These are phyloP conservation scores for Fusarium temperatum DNA, from an alignment of 2,329 filamentous ascomycete genomes.

Conservation along the genomic window DNA sequence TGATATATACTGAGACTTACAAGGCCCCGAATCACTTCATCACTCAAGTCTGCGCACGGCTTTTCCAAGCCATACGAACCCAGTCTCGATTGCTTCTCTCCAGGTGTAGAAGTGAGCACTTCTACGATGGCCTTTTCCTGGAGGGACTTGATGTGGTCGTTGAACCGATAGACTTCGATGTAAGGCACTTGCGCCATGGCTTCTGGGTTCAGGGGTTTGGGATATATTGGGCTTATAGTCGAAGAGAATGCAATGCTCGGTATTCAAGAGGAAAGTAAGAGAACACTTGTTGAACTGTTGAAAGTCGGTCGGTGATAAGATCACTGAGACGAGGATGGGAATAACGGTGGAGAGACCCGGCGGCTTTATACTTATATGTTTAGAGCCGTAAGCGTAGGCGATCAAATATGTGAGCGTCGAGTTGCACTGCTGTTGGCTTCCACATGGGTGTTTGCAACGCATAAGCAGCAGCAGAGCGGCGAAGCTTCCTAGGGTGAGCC, in stretches of 20 bases:
- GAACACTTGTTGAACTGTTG: background rate
- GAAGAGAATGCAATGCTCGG: background rate
- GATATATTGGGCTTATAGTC: background rate
- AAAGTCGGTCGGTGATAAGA: background rate
- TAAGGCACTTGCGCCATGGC: conserved; percentile 16
- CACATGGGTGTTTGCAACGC: conserved; percentile 7
- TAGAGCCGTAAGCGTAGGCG: conserved; percentile 2
- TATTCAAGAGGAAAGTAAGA: background rate
- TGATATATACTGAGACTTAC: background rate
- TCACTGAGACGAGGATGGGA: background rate
- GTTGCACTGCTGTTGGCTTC: conserved; percentile 9
- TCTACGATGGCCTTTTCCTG: conserved; percentile 24
- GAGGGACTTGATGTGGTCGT: conserved; percentile 9
- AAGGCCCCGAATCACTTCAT: conserved; percentile 21
- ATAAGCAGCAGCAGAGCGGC: conserved; percentile 13
- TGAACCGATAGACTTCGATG: conserved; percentile 14
- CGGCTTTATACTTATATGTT: conserved; percentile 14
- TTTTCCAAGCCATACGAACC: conserved; percentile 18
- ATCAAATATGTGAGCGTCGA: background rate
- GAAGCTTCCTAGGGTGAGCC: conserved; percentile 14
- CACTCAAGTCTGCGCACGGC: conserved; percentile 17
- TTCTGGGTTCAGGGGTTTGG: background rate
- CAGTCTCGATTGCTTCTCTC: conserved; percentile 11
- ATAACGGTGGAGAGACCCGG: background rate
- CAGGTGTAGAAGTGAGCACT: conserved; percentile 20